Conservation (phyloP, 1,284 basidiomycete genomes). For the Ceratobasidium sp. region DNA sequence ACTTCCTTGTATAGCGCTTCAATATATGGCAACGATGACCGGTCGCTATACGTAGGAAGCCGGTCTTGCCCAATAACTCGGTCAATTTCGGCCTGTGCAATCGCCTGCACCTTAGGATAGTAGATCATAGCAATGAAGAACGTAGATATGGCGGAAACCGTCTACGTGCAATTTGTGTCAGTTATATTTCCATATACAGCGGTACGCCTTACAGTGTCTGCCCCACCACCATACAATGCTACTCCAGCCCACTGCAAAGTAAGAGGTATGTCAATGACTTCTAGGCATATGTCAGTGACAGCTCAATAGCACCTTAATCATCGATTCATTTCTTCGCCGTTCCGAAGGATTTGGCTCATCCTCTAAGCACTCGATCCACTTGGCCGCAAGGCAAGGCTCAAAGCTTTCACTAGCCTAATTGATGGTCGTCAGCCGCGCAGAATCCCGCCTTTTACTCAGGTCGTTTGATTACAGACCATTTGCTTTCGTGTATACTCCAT, state of each 20-base stretch:
- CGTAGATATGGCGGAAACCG: conserved; percentile 26
- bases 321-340: not conserved
- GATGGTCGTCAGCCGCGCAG: not conserved
- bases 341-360: not conserved
- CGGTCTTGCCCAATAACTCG: conserved; percentile 40
- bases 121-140: conserved; percentile 47
- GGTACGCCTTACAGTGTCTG: conserved; percentile 16
- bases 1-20: conserved; percentile 44
- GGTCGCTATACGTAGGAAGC: conserved; percentile 38
- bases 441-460: not conserved
- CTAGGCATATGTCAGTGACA: not conserved
- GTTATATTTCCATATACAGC: too few relatives aligned
- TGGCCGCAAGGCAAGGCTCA: not conserved
- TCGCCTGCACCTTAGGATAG: conserved; percentile 40
- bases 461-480: conserved; percentile 2
- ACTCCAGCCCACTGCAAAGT: conserved; percentile 31
- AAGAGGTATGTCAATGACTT: not conserved
- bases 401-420: not conserved
- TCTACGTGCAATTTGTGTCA: conserved; percentile 6
- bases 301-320: conserved; percentile 4
- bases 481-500: conserved; percentile 3
- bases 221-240: conserved; percentile 8
- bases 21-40: conserved; percentile 31
- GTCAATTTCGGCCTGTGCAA: conserved; percentile 44
- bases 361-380: conserved; percentile 25